These are phyloP conservation scores for Lichtheimia ornata DNA, from an alignment of 371 early-diverging fungal species.

Conservation along the genomic window DNA sequence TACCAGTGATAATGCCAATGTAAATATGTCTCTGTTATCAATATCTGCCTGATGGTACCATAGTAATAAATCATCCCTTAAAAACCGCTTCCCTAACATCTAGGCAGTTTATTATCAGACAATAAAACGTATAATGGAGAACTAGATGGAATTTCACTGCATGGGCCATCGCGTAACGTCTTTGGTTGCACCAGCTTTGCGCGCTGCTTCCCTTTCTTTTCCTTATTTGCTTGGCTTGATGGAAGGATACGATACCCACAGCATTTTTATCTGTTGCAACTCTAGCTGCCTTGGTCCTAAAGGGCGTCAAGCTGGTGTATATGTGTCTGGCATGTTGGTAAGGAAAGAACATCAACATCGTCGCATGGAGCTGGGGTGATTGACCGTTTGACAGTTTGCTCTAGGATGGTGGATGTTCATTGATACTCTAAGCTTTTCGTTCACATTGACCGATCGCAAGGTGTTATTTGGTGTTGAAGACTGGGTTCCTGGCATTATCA, in stretches of 20 bases:
- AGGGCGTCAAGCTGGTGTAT: slow-evolving; percentile 46
- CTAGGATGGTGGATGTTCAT: slow-evolving; percentile 86
- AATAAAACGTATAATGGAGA: too few species aligned
- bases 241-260: slow-evolving; percentile 6
- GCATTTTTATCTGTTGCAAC: slow-evolving; percentile 26
- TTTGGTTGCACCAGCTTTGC: too few species aligned
- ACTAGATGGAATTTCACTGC: too few species aligned
- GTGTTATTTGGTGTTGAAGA: slow-evolving; percentile 71
- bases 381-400: slow-evolving; percentile 60
- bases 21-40: too few species aligned
- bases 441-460: slow-evolving; percentile 26
- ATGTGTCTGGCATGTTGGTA: slow-evolving; percentile 55
- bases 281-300: slow-evolving; percentile 38
- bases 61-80: too few species aligned
- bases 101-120: too few species aligned
- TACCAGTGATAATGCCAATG: too few species aligned
- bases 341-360: background rate
- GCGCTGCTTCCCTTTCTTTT: too few species aligned
- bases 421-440: slow-evolving; percentile 57
- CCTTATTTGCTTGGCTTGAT: too few species aligned
- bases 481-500: slow-evolving; percentile 75
- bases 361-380: background rate
- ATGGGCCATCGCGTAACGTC: too few species aligned
- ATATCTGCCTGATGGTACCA: too few species aligned
- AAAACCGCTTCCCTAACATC: too few species aligned